These are phyloP conservation scores for Fraxinus paxiana DNA, from an alignment of 305 asterid species.

Conservation along the genomic window DNA sequence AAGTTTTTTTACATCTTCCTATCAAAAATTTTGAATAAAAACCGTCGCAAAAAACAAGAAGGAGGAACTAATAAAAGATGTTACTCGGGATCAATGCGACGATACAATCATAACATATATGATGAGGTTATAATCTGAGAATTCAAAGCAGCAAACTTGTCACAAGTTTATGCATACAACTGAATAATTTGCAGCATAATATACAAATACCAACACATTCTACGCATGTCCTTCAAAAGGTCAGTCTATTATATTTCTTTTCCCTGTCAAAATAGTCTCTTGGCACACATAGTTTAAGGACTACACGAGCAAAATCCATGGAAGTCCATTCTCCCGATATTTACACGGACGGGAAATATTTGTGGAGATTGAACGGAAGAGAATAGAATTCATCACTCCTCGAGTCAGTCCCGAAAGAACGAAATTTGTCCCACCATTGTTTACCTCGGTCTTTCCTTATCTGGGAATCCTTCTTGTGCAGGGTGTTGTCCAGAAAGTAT, in stretches of 20 bases:
- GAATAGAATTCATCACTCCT: conserved; percentile 55
- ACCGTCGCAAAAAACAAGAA: background rate
- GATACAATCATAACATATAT: background rate
- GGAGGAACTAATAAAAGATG: background rate
- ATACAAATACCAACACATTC: conserved; percentile 19
- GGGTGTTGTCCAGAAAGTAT: conserved; percentile 47
- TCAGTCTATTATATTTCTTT: conserved; percentile 25
- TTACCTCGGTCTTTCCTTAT: conserved; percentile 51
- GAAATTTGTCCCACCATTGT: conserved; percentile 61
- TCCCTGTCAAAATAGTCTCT: conserved; percentile 8
- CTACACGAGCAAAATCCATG: conserved; percentile 19
- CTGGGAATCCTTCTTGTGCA: conserved; percentile 40
- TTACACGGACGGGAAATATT: conserved; percentile 53
- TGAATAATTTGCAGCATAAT: conserved; percentile 22
- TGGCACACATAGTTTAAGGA: background rate
- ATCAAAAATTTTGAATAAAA: background rate
- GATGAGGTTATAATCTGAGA: background rate
- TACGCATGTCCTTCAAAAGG: conserved; percentile 12
- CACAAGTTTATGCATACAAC: background rate
- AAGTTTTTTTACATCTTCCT: background rate
- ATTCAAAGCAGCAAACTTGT: background rate
- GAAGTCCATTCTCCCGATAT: conserved; percentile 9
- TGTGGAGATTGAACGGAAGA: conserved; percentile 53
- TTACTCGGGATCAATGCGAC: background rate
- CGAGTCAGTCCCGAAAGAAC: conserved; percentile 39